phyloP scores from a whole-genome alignment of 352 stramenopile genomes.

The Pseudoperonospora humuli region DNA sequence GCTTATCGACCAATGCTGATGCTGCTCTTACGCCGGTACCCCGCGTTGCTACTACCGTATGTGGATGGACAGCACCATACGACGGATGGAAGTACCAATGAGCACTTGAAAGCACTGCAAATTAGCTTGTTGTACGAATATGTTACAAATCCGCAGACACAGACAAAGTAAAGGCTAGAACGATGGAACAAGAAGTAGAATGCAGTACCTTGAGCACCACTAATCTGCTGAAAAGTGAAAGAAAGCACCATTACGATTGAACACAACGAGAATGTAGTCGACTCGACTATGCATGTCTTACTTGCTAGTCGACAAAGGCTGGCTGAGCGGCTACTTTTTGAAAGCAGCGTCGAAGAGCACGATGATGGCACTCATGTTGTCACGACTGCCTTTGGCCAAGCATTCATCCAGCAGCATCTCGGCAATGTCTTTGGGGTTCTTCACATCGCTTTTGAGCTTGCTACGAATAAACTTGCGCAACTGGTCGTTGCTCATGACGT shows the following conservation, averaged over 20 bases:
- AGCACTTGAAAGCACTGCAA: constrained; percentile 30
- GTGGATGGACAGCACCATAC: constrained; percentile 12
- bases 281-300: constrained; percentile 3
- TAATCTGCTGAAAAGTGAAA: constrained; percentile 5
- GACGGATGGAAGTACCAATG: not conserved
- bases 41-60: no score
- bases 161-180: not conserved
- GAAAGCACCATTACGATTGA: constrained; percentile 20
- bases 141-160: constrained; percentile 20
- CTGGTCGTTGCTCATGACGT: constrained; percentile 93
- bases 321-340: constrained; percentile 26
- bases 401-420: constrained; percentile 79
- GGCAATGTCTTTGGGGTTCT: constrained; percentile 56
- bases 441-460: constrained; percentile 51
- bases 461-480: constrained; percentile 84
- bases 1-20: no score
- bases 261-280: constrained; percentile 11
- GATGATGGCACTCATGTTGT: constrained; percentile 85
- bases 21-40: no score
- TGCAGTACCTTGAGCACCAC: not conserved
- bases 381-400: constrained; percentile 67
- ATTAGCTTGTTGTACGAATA: constrained; percentile 52
- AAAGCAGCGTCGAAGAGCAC: constrained; percentile 57
- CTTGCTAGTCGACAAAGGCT: constrained; percentile 10
- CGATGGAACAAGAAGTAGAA: not conserved